Conservation (phyloP, 148 eudicot genomes). For the Heliosperma pusillum region DNA sequence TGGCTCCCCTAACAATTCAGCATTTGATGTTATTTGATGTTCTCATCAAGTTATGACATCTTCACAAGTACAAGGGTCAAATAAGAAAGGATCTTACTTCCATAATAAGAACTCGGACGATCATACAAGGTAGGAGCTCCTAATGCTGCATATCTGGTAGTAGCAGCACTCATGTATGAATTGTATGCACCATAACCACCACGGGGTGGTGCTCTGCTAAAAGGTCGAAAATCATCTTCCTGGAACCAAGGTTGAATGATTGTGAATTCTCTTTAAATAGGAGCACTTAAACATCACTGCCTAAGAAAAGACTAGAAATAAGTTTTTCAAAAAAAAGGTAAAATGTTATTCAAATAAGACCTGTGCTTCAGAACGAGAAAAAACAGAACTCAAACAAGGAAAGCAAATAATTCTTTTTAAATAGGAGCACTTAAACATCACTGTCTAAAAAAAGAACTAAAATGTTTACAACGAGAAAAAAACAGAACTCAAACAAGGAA, state of each 20-base stretch:
- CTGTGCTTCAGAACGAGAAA: not conserved
- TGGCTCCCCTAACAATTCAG: constrained; percentile 44
- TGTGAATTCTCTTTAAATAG: not conserved
- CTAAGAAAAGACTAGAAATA: not conserved
- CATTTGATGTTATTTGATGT: not conserved
- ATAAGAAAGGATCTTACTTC: constrained; percentile 51
- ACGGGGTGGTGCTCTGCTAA: constrained; percentile 31
- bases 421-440: too few species aligned
- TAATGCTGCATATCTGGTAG: constrained; percentile 89
- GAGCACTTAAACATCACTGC: not conserved
- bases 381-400: not conserved
- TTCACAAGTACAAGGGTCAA: not conserved
- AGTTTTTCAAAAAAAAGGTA: too few species aligned
- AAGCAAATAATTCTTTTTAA: constrained; percentile 21
- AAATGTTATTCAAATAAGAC: not conserved
- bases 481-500: not conserved
- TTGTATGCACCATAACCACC: constrained; percentile 96
- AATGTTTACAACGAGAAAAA: too few species aligned
- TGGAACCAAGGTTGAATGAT: constrained; percentile 17
- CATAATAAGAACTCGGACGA: constrained; percentile 69
- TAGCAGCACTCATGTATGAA: constrained; percentile 81
- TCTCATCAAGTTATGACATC: not conserved
- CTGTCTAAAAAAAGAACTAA: too few species aligned
- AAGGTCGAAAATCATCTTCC: constrained; percentile 77
- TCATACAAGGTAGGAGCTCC: constrained; percentile 98